These are phyloP conservation scores for Isatis tinctoria DNA, from an alignment of 345 rosid species.

Conservation along the genomic window DNA sequence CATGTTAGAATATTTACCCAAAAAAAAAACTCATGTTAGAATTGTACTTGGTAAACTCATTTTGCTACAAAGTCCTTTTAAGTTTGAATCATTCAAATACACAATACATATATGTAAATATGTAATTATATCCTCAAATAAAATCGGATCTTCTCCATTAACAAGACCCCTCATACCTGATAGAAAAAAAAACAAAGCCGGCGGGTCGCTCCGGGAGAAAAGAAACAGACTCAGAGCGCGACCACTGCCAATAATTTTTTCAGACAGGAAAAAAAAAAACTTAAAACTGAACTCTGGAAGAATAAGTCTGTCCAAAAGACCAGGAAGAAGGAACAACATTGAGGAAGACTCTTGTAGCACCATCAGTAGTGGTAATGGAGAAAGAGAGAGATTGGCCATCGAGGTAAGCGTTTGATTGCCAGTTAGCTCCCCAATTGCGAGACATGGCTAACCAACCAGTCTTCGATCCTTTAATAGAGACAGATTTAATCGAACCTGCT, in stretches of 20 bases:
- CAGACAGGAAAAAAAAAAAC: neutral
- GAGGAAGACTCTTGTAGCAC: constrained; percentile 43
- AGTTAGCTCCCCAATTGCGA: constrained; percentile 92
- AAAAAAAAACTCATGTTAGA: neutral
- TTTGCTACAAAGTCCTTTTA: neutral
- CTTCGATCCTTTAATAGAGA: constrained; percentile 69
- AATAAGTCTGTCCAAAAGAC: constrained; percentile 65
- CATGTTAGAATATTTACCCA: no score
- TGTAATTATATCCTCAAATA: constrained; percentile 1
- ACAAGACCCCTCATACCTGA: neutral
- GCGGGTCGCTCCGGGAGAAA: constrained; percentile 33
- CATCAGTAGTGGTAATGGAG: constrained; percentile 66
- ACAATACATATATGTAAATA: neutral
- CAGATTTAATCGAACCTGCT: constrained; percentile 66
- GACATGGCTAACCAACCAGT: constrained; percentile 82
- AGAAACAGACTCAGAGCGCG: constrained; percentile 35
- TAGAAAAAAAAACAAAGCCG: neutral
- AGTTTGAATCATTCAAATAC: constrained; percentile 7
- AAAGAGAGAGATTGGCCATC: constrained; percentile 81
- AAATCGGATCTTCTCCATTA: neutral
- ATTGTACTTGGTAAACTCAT: neutral
- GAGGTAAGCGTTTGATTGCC: constrained; percentile 89
- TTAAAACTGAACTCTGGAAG: constrained; percentile 48
- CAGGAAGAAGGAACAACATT: constrained; percentile 60
- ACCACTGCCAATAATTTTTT: constrained; percentile 26